These are phyloP conservation scores for Psilocybe cyanescens DNA, from an alignment of 768 basidiomycete species.

Conservation along the genomic window DNA sequence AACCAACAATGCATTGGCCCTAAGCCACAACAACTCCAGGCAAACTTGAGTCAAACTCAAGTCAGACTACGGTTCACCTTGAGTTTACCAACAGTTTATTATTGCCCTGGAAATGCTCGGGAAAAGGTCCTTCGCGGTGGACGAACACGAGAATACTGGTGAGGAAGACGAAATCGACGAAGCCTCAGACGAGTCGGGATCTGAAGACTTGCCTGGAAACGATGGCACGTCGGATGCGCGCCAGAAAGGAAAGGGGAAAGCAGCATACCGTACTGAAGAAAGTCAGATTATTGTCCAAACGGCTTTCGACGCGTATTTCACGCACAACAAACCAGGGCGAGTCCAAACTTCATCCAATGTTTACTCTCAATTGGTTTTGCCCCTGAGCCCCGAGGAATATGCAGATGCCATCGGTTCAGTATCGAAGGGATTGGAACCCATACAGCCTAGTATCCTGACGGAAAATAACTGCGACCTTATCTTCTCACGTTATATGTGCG, in stretches of 20 bases:
- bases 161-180: conserved; percentile 24
- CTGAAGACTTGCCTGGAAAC: conserved; percentile 16
- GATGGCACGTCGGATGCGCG: conserved; percentile 13
- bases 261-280: conserved; percentile 18
- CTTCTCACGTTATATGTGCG: conserved; percentile 66
- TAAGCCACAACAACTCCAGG: too few relatives aligned
- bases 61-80: too few relatives aligned
- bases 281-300: conserved; percentile 57
- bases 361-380: conserved; percentile 76
- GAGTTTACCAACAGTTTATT: too few relatives aligned
- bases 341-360: conserved; percentile 78
- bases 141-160: conserved; percentile 11
- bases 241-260: conserved; percentile 26
- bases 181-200: conserved; percentile 20
- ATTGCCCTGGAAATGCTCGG: neutral
- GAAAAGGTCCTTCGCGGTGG: neutral
- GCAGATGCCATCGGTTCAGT: conserved; percentile 38
- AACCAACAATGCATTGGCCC: too few relatives aligned
- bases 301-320: conserved; percentile 88
- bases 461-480: conserved; percentile 37
- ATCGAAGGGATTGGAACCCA: conserved; percentile 30
- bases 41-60: too few relatives aligned
- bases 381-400: conserved; percentile 71
- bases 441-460: conserved; percentile 37
- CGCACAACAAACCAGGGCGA: conserved; percentile 55